Percentiles rank a stretch among this genome's conserved stretches.
Conservation (phyloP, 1,139 yeast species). For the Candida tropicalis region DNA sequence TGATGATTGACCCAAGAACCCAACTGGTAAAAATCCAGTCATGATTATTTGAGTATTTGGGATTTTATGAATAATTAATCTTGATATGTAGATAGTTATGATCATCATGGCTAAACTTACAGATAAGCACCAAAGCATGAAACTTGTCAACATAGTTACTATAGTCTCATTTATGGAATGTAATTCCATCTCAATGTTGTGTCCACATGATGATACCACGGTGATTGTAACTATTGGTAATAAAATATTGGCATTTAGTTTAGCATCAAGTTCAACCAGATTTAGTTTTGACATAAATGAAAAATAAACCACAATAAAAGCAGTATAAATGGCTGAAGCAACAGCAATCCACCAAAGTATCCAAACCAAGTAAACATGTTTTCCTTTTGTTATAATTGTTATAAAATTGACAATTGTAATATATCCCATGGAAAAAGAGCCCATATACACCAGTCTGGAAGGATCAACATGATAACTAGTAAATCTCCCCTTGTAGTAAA, state of each 20-base stretch:
- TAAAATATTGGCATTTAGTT: conserved; percentile 47
- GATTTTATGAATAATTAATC: conserved; percentile 57
- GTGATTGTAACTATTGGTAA: conserved; percentile 78
- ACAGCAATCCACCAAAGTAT: conserved; percentile 37
- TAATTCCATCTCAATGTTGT: conserved; percentile 46
- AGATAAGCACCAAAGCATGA: conserved; percentile 71
- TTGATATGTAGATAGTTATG: conserved; percentile 58
- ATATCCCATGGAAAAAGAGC: conserved; percentile 79
- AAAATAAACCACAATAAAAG: conserved; percentile 56
- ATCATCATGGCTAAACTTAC: conserved; percentile 60
- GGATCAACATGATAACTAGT: conserved; percentile 45
- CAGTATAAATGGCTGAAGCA: conserved; percentile 52
- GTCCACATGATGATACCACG: conserved; percentile 72
- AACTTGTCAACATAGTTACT: conserved; percentile 55
- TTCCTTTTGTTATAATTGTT: conserved; percentile 35
- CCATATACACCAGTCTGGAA: conserved; percentile 61
- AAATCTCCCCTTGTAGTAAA: conserved; percentile 37
- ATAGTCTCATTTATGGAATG: conserved; percentile 45
- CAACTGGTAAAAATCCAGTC: conserved; percentile 33
- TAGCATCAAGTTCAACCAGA: conserved; percentile 21
- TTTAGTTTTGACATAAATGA: conserved; percentile 38
- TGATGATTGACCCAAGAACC: conserved; percentile 75
- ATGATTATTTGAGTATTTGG: conserved; percentile 48
- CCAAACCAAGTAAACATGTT: conserved; percentile 18
- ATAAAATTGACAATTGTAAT: conserved; percentile 64